These are phyloP conservation scores for Berkeleyomyces basicola DNA, from an alignment of 2,329 filamentous ascomycete genomes.

Conservation along the genomic window DNA sequence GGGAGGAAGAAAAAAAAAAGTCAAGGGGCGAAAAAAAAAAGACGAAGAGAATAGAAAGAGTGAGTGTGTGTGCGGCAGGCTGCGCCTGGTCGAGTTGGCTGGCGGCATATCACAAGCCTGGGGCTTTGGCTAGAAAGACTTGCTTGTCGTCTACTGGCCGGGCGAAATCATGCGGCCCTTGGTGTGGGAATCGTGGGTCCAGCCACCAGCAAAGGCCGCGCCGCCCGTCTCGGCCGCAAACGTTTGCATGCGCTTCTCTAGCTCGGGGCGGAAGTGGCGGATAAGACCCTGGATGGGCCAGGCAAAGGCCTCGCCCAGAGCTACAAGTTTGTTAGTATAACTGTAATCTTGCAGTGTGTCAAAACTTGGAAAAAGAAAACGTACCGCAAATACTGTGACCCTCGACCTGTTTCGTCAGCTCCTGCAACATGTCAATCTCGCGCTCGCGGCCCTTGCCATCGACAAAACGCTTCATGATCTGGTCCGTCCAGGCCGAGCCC, in stretches of 20 bases:
- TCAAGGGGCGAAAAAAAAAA: background rate
- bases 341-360: background rate
- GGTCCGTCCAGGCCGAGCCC: slow-evolving; percentile 96
- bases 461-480: slow-evolving; percentile 97
- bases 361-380: slow-evolving; percentile 19
- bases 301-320: slow-evolving; percentile 91
- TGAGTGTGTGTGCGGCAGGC: background rate
- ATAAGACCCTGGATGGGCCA: slow-evolving; percentile 98
- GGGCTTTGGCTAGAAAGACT: background rate
- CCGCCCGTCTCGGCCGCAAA: slow-evolving; percentile 60
- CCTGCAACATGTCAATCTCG: slow-evolving; percentile 98
- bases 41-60: background rate
- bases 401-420: slow-evolving; percentile 98
- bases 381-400: slow-evolving; percentile 94
- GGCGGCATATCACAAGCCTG: background rate
- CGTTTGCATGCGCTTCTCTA: slow-evolving; percentile 78
- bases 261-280: slow-evolving; percentile 90
- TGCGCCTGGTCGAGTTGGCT: background rate
- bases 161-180: slow-evolving; percentile 77
- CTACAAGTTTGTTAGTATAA: slow-evolving; percentile 23
- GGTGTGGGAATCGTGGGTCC: slow-evolving; percentile 56
- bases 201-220: slow-evolving; percentile 68
- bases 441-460: slow-evolving; percentile 73
- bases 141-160: slow-evolving; percentile 50
- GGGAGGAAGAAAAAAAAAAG: background rate